phyloP scores from a whole-genome alignment of 2,329 filamentous ascomycete species.

The Penicillium polonicum region DNA sequence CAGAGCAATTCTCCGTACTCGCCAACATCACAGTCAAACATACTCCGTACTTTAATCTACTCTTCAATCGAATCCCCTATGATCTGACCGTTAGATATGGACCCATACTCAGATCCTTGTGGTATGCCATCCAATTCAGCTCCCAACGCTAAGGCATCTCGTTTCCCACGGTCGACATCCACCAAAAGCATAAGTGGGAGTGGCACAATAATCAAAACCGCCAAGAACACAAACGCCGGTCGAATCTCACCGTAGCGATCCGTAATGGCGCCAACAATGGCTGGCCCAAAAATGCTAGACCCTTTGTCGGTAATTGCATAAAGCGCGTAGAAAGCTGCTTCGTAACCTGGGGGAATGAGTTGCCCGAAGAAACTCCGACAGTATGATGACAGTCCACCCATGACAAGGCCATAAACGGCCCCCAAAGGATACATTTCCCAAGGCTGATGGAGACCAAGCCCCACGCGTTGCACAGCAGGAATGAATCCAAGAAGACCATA shows the following conservation, averaged over 20 bases:
- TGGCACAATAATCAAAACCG: constrained; percentile 77
- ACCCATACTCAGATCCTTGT: constrained; percentile 27
- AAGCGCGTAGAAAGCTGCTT: constrained; percentile 93
- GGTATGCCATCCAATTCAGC: constrained; percentile 45
- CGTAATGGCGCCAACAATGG: constrained; percentile 90
- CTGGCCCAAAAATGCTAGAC: constrained; percentile 87
- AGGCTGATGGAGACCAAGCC: constrained; percentile 83
- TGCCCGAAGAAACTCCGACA: constrained; percentile 91
- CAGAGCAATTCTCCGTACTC: not conserved
- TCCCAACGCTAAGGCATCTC: constrained; percentile 65
- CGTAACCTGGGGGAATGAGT: constrained; percentile 87
- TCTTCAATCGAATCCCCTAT: not conserved
- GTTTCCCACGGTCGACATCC: constrained; percentile 74
- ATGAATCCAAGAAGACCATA: constrained; percentile 89
- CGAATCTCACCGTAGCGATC: constrained; percentile 78
- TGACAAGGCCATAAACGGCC: constrained; percentile 85
- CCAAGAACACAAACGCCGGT: constrained; percentile 89
- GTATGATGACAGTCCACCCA: constrained; percentile 89
- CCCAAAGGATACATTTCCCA: constrained; percentile 97
- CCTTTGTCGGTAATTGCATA: constrained; percentile 99
- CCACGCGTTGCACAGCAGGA: constrained; percentile 71
- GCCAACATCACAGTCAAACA: not conserved
- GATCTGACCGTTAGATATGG: constrained; percentile 12
- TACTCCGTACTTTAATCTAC: not conserved
- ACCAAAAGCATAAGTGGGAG: constrained; percentile 82